A percentile compares a stretch with the other conserved stretches of the same genome.
Conservation (phyloP, 768 basidiomycete species). For the Tephrocybe sp. region DNA sequence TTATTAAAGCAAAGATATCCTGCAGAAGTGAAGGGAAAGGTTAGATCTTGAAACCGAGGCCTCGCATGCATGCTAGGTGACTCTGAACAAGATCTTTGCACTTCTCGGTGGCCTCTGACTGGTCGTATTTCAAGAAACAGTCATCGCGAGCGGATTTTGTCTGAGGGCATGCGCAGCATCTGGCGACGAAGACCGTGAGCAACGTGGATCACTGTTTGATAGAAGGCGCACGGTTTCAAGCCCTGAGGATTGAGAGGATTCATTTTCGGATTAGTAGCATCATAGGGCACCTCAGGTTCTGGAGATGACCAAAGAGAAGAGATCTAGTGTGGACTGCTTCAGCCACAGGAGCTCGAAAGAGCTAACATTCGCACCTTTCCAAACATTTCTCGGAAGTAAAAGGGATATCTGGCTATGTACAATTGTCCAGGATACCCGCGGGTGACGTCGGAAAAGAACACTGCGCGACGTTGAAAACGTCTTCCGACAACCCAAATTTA, state of each 20-base stretch:
- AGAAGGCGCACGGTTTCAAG: slow-evolving; percentile 81
- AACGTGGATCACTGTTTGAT: neutral
- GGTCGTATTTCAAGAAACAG: slow-evolving; percentile 82
- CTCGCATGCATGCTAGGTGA: slow-evolving; percentile 90
- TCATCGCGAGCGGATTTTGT: slow-evolving; percentile 93
- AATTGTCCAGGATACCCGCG: neutral
- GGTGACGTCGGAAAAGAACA: neutral
- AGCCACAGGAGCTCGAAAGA: neutral
- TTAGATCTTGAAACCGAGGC: slow-evolving; percentile 84
- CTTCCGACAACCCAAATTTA: no score
- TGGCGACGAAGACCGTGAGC: slow-evolving; percentile 29
- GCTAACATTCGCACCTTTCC: slow-evolving; percentile 32
- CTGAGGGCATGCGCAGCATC: slow-evolving; percentile 95
- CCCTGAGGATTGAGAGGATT: slow-evolving; percentile 94
- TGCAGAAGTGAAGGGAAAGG: neutral
- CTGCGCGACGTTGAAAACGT: no score
- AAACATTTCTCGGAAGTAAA: slow-evolving; percentile 33
- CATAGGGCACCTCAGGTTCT: slow-evolving; percentile 45
- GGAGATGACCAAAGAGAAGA: slow-evolving; percentile 55
- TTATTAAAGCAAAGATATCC: neutral
- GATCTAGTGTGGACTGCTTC: slow-evolving; percentile 34
- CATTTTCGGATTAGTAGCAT: slow-evolving; percentile 74
- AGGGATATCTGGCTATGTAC: neutral
- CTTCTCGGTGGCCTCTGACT: slow-evolving; percentile 66
- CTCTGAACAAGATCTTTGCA: slow-evolving; percentile 79